These are phyloP conservation scores for Salvia sclarea DNA, from an alignment of 305 asterid species.

Conservation along the genomic window DNA sequence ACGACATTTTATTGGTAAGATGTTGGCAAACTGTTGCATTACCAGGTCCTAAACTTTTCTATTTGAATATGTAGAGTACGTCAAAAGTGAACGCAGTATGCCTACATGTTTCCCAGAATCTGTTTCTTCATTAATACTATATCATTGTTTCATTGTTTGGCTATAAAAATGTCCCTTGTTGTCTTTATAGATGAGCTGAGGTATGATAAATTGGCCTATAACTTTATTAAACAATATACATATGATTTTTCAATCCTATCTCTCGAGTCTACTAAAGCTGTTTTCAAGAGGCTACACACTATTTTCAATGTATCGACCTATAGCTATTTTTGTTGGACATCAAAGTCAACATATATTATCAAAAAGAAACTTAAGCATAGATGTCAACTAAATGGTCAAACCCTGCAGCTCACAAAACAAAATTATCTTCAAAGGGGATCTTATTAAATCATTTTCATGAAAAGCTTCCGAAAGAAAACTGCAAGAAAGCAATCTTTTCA, in stretches of 20 bases:
- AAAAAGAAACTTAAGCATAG: not conserved
- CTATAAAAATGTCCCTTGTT: not conserved
- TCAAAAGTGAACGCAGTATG: not conserved
- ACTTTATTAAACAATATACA: not conserved
- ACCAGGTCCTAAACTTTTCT: not conserved
- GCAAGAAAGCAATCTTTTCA: slow-evolving; percentile 4
- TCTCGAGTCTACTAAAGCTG: not conserved
- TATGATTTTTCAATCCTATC: not conserved
- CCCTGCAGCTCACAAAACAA: slow-evolving; percentile 6
- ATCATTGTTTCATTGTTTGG: not conserved
- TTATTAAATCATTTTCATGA: slow-evolving; percentile 2
- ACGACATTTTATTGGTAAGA: not conserved
- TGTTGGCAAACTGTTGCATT: not conserved
- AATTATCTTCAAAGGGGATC: not conserved
- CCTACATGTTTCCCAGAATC: not conserved
- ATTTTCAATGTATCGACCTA: not conserved
- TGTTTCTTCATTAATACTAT: no score
- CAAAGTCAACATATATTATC: not conserved
- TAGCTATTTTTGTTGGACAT: not conserved
- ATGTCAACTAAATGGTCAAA: not conserved
- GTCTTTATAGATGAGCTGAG: not conserved
- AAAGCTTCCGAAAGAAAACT: slow-evolving; percentile 1
- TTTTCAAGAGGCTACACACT: not conserved
- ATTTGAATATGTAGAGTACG: not conserved
- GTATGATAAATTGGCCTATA: not conserved